Conservation (phyloP, 2,329 filamentous ascomycete species). For the Neofusicoccum cordaticola region DNA sequence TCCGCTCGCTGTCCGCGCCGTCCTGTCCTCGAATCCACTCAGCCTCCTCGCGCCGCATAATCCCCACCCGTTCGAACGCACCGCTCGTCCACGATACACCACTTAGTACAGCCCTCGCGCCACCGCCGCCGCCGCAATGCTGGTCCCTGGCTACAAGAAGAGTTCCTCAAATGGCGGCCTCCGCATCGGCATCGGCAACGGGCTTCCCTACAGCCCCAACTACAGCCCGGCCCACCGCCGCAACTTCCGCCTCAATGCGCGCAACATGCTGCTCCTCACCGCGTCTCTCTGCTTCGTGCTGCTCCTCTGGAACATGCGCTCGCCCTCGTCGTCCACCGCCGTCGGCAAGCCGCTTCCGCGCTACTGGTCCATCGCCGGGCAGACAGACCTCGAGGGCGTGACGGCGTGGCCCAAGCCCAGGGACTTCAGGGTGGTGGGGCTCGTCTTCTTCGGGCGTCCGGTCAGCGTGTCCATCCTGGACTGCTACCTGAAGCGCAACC, state of each 20-base stretch:
- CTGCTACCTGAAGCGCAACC: slow-evolving; percentile 42
- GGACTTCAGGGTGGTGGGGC: slow-evolving; percentile 36
- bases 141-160: neutral
- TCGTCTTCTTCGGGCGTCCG: slow-evolving; percentile 39
- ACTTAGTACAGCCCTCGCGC: neutral
- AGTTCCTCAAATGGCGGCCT: neutral
- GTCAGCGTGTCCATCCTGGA: slow-evolving; percentile 38
- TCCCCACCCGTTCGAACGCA: neutral
- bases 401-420: slow-evolving; percentile 30
- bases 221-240: neutral
- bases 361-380: slow-evolving; percentile 44
- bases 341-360: slow-evolving; percentile 23
- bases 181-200: slow-evolving; percentile 7
- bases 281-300: slow-evolving; percentile 3
- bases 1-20: neutral
- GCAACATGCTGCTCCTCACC: slow-evolving; percentile 2
- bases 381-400: slow-evolving; percentile 26
- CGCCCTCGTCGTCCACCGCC: neutral
- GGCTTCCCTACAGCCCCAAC: neutral
- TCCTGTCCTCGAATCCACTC: neutral
- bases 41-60: neutral
- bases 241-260: slow-evolving; percentile 7
- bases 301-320: slow-evolving; percentile 13
- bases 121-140: neutral
- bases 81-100: neutral